Evolutionary conservation across 202 grass and related monocot genomes (phyloP).

Genomic region (Bolboschoenoplectus hybrid): DNA sequence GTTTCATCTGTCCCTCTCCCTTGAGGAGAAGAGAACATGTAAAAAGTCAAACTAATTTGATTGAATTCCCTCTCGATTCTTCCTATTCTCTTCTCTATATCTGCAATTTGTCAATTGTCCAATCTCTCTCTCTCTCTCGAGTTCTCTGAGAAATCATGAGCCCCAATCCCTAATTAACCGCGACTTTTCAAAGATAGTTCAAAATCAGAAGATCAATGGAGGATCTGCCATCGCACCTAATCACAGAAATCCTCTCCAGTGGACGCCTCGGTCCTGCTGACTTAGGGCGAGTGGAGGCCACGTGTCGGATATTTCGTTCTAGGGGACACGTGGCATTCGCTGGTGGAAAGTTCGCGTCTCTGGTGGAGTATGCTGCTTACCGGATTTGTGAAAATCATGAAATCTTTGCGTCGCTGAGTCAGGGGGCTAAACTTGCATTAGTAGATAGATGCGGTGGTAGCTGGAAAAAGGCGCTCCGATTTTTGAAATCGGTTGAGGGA

Average conservation of each 20-base stretch:
- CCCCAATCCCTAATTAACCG: slow-evolving; percentile 1
- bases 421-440: slow-evolving; percentile 49
- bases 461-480: slow-evolving; percentile 97
- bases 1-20: slow-evolving; percentile 23
- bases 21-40: slow-evolving; percentile 28
- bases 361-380: slow-evolving; percentile 79
- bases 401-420: slow-evolving; percentile 51
- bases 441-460: slow-evolving; percentile 68
- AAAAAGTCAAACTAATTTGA: slow-evolving; percentile 31
- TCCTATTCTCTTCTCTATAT: neutral
- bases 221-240: slow-evolving; percentile 76
- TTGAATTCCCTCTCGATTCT: neutral
- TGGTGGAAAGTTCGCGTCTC: slow-evolving; percentile 43
- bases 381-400: slow-evolving; percentile 57
- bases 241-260: slow-evolving; percentile 75
- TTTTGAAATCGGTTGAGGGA: slow-evolving; percentile 84
- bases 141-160: slow-evolving; percentile 4
- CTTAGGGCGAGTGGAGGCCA: slow-evolving; percentile 72
- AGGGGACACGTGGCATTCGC: slow-evolving; percentile 30
- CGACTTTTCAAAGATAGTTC: neutral
- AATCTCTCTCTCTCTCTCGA: neutral
- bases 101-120: neutral
- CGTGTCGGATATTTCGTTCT: slow-evolving; percentile 66
- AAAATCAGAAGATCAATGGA: slow-evolving; percentile 48
- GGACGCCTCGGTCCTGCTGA: slow-evolving; percentile 66